Percentiles rank a stretch among this genome's conserved stretches.
Evolutionary conservation across 1,284 basidiomycete species (phyloP).

Genomic region (Apiotrichum veenhuisii): DNA sequence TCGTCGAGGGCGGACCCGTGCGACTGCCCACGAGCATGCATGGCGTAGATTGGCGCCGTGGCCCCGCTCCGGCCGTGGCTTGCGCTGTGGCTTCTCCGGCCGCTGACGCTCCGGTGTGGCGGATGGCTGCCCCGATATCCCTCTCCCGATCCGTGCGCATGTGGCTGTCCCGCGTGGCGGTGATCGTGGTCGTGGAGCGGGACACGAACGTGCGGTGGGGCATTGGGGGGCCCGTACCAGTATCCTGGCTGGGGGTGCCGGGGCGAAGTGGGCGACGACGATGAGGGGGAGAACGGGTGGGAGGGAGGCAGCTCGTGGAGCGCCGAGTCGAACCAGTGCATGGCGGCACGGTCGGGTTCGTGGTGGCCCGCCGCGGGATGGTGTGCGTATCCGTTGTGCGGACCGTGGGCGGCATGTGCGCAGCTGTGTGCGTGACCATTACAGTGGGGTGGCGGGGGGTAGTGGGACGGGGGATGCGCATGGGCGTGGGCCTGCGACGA

Average conservation of each 20-base stretch:
- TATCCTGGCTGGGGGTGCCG: neutral
- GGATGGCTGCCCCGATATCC: too few relatives aligned
- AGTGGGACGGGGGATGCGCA: too few relatives aligned
- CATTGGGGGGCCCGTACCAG: neutral
- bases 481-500: too few relatives aligned
- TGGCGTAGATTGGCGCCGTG: neutral
- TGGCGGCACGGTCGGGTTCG: too few relatives aligned
- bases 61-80: neutral
- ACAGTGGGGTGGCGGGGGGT: too few relatives aligned
- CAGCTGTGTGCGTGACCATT: too few relatives aligned
- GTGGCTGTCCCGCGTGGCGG: too few relatives aligned
- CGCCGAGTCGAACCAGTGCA: too few relatives aligned
- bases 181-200: neutral
- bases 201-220: neutral
- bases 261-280: neutral
- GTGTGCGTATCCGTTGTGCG: too few relatives aligned
- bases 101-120: neutral
- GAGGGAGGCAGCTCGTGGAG: neutral
- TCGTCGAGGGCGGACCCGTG: neutral
- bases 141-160: too few relatives aligned
- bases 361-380: too few relatives aligned
- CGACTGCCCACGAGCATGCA: neutral
- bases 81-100: neutral
- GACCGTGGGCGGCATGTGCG: too few relatives aligned
- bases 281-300: neutral